Evolutionary conservation across 257 asterid species (phyloP).

Genomic region (Rhazya stricta): DNA sequence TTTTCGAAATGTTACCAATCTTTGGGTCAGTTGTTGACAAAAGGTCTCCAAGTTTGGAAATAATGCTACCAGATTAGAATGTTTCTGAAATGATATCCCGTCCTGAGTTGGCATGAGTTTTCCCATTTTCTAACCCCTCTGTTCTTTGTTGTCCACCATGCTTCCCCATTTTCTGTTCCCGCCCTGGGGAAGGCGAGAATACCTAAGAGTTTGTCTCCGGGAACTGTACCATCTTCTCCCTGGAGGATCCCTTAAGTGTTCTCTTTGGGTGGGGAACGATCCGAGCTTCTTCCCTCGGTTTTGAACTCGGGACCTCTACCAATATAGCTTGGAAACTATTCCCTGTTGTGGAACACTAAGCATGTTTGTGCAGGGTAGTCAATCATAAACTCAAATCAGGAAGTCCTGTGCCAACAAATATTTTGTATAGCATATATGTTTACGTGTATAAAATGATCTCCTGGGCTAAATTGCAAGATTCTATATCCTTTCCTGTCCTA

Average conservation of each 20-base stretch:
- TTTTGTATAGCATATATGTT: no score
- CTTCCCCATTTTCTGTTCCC: not conserved
- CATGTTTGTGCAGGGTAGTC: not conserved
- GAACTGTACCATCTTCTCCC: not conserved
- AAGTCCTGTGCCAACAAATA: not conserved
- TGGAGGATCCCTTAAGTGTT: not conserved
- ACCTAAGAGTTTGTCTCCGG: not conserved
- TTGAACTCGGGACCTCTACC: not conserved
- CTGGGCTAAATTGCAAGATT: not conserved
- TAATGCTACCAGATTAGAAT: no score
- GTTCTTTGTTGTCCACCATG: not conserved
- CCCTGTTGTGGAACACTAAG: not conserved
- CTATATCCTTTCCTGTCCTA: not conserved
- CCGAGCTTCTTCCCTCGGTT: not conserved
- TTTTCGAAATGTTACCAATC: not conserved
- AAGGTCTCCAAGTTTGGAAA: not conserved
- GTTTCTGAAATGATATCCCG: not conserved
- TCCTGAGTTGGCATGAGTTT: not conserved
- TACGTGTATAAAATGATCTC: no score
- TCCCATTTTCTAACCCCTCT: not conserved
- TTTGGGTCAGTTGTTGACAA: no score
- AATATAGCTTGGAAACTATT: not conserved
- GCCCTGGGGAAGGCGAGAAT: not conserved
- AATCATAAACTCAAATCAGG: not conserved
- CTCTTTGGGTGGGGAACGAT: not conserved